Conservation (phyloP, 495 filamentous ascomycete species). For the Massariosphaeria phaeospora region DNA sequence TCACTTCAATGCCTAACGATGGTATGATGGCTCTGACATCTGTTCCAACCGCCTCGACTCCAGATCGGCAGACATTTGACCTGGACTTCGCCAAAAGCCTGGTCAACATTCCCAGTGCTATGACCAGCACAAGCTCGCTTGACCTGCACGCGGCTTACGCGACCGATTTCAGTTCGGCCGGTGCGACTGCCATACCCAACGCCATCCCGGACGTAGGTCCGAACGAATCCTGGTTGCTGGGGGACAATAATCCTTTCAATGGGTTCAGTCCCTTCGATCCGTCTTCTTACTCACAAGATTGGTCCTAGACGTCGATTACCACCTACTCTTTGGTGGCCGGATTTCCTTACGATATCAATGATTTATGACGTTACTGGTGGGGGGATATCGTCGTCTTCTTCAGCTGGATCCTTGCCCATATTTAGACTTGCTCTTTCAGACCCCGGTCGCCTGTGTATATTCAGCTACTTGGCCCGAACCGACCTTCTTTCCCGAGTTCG, state of each 20-base stretch:
- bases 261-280: neutral
- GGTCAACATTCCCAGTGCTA: neutral
- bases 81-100: constrained; percentile 5
- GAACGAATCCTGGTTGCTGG: constrained; percentile 24
- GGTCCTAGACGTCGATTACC: constrained; percentile 3
- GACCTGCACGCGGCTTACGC: constrained; percentile 1
- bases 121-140: neutral
- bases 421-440: constrained; percentile 2
- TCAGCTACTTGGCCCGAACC: constrained; percentile 13
- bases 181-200: constrained; percentile 24
- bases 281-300: constrained; percentile 4
- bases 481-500: neutral
- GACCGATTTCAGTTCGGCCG: constrained; percentile 8
- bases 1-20: constrained; percentile 8
- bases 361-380: constrained; percentile 25
- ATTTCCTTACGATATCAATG: constrained; percentile 26
- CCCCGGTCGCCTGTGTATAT: constrained; percentile 31
- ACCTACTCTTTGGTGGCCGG: neutral
- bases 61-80: constrained; percentile 10
- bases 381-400: neutral
- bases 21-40: constrained; percentile 13
- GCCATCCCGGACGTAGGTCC: constrained; percentile 20
- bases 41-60: neutral
- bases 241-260: constrained; percentile 1
- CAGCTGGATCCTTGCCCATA: neutral